Evolutionary conservation across 2,329 filamentous ascomycete species (phyloP), one percentile per base, ranked within the genome.

Genomic region (Penicillium sp.): DNA sequence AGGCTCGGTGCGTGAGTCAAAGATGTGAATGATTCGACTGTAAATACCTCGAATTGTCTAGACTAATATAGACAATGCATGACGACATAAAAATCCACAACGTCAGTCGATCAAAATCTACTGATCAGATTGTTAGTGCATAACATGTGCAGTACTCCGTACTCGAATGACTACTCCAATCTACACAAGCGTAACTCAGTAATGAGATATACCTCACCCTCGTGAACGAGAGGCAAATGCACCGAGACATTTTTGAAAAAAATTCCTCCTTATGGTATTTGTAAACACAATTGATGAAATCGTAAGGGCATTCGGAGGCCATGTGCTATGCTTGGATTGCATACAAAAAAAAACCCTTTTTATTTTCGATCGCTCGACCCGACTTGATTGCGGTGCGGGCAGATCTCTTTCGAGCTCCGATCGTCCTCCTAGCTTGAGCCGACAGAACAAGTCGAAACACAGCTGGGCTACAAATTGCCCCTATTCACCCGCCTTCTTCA

Each of bases 241-340:
- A 48, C 40, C 39, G 42, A 50, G 29, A 53, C 34, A 45, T 39
- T 58, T 36, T 51, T 18, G 18, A 44, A 56, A 60, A 53, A 62
- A 62, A 64, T 66, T 64, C 64, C 60, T 67, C 62, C 64, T 67
- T 59, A 64, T 68, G 68, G 67, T 70, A 70, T 72, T 70, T 70
- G 67, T 64, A 64, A 67, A 63, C 18, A 67, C 57, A 67, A 63
- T 63, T 27, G 62, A 52, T 69, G 61, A 68, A 68, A 68, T 71
- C 69, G 64, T 71, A 68, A 71, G 67, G 68, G 66, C 64, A 62
- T 69, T 68, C 60, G 66, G 65, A 70, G 68, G 67, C 66, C 62
- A 67, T 52, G 48, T 67, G 62, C 58, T 66, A 68, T 70, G 69
- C 67, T 66, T 44, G 22, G 56, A 58, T 68, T 66, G 67, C 68